Conservation (phyloP, 2,329 filamentous ascomycete species). For the Neofusicoccum umdonicola region DNA sequence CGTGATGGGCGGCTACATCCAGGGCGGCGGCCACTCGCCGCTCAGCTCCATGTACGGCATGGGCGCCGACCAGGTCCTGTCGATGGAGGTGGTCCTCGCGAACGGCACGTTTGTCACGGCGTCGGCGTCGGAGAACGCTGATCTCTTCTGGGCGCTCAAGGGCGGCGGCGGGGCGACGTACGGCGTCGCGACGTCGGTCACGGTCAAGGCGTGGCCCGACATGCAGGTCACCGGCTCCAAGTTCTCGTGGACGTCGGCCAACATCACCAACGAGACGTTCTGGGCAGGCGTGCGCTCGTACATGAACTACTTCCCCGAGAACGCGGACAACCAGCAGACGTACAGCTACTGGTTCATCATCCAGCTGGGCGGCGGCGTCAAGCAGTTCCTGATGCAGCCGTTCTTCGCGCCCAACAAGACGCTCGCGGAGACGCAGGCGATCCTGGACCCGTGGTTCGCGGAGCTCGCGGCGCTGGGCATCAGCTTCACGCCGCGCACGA, state of each 20-base stretch:
- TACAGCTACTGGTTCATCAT: conserved; percentile 34
- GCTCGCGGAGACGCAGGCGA: conserved; percentile 31
- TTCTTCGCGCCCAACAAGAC: conserved; percentile 39
- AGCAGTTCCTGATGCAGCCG: conserved; percentile 29
- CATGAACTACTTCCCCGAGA: conserved; percentile 28
- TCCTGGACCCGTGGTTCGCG: conserved; percentile 29
- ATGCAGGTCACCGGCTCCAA: conserved; percentile 1
- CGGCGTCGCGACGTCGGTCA: conserved; percentile 33
- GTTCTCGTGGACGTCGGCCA: conserved; percentile 53
- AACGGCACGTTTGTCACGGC: conserved; percentile 30
- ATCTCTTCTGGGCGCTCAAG: conserved; percentile 38
- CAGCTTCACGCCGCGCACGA: conserved; percentile 38
- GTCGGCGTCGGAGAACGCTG: conserved; percentile 27
- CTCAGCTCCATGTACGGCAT: conserved; percentile 24
- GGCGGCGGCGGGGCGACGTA: conserved; percentile 35
- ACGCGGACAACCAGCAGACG: conserved; percentile 26
- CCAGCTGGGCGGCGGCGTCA: conserved; percentile 25
- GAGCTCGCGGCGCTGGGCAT: conserved; percentile 38
- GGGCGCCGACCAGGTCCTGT: conserved; percentile 31
- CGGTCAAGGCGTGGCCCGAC: conserved; percentile 29
- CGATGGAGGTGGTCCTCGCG: conserved; percentile 33
- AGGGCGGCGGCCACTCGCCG: conserved; percentile 31
- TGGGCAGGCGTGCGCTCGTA: conserved; percentile 33
- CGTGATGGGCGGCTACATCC: conserved; percentile 32
- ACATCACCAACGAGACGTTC: conserved; percentile 23